These are phyloP conservation scores for Fragaria iinumae DNA, from an alignment of 306 rosid genomes.

Conservation along the genomic window DNA sequence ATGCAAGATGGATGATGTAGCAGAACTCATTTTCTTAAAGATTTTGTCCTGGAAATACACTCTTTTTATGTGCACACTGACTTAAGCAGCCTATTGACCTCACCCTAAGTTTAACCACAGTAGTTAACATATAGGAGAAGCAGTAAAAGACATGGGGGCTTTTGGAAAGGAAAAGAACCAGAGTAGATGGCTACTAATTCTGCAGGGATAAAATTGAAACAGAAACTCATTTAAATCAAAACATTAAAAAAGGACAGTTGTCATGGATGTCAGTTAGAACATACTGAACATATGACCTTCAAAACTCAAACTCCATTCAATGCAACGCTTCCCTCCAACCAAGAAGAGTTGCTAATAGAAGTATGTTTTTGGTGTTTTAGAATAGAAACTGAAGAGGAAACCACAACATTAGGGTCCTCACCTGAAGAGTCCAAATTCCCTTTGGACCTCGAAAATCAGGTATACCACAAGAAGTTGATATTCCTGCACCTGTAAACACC, in stretches of 20 bases:
- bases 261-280: neutral
- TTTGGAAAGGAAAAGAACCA: neutral
- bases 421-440: constrained; percentile 99
- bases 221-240: neutral
- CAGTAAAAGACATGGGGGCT: neutral
- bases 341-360: neutral
- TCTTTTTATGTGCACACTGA: neutral
- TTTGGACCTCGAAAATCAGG: constrained; percentile 99
- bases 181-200: neutral
- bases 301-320: neutral
- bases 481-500: constrained; percentile 98
- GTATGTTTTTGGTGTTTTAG: neutral
- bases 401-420: constrained; percentile 27
- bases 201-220: neutral
- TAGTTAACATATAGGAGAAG: neutral
- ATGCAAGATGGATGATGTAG: neutral
- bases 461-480: constrained; percentile 96
- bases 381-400: neutral
- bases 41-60: neutral
- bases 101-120: neutral
- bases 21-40: neutral
- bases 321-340: neutral
- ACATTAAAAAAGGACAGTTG: neutral
- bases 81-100: neutral
- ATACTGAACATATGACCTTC: neutral